Conservation (phyloP, 176 grass and related monocot genomes). For the Aegilops speltoides region DNA sequence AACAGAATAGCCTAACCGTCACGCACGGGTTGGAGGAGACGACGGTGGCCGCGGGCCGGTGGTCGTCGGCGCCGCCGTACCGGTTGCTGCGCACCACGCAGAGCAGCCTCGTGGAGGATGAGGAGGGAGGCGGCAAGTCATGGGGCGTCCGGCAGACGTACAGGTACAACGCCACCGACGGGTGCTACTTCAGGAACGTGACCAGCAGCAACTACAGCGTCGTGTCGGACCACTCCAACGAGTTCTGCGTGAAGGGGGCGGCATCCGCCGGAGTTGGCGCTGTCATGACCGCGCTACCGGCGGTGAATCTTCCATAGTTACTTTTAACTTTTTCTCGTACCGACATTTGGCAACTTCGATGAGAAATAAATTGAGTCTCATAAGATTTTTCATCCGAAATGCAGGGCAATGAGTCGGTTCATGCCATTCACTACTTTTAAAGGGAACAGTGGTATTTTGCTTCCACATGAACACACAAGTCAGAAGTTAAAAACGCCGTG, state of each 20-base stretch:
- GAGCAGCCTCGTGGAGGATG: constrained; percentile 51
- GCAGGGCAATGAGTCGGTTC: too few species aligned
- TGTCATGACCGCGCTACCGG: background rate
- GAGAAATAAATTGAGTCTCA: too few species aligned
- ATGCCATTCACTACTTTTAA: too few species aligned
- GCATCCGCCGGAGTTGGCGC: constrained; percentile 5
- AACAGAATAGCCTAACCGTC: too few species aligned
- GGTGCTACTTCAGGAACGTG: constrained; percentile 59
- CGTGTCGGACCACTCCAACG: constrained; percentile 42
- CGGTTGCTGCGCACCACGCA: constrained; percentile 55
- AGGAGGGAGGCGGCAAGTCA: constrained; percentile 37
- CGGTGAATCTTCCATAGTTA: background rate
- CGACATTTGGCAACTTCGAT: too few species aligned
- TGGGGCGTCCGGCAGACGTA: constrained; percentile 63
- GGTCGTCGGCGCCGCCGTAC: background rate
- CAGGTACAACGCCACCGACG: constrained; percentile 62
- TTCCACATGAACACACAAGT: too few species aligned
- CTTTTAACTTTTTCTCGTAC: too few species aligned
- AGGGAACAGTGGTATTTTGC: too few species aligned
- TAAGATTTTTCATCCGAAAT: too few species aligned
- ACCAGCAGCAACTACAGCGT: constrained; percentile 52
- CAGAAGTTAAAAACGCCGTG: too few species aligned
- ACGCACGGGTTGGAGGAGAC: constrained; percentile 50
- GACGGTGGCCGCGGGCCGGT: constrained; percentile 10
- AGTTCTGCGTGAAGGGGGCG: constrained; percentile 10